Conservation (phyloP, 768 basidiomycete genomes). For the Rhodosporidiobolus odoratus region DNA sequence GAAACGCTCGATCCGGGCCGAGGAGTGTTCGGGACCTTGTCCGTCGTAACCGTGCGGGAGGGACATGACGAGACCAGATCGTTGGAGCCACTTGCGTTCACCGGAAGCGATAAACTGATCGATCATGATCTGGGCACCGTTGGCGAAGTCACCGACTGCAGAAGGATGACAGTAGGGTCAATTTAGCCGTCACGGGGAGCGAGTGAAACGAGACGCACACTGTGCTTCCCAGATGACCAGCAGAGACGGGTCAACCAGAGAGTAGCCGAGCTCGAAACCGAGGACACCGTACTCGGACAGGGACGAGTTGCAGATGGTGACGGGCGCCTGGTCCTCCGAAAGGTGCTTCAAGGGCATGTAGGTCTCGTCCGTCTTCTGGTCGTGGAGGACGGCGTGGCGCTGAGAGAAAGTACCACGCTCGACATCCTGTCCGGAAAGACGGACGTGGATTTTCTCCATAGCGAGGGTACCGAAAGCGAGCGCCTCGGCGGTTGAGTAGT, state of each 20-base stretch:
- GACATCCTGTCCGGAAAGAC: constrained; percentile 94
- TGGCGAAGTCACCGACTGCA: constrained; percentile 84
- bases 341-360: constrained; percentile 86
- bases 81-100: constrained; percentile 95
- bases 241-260: constrained; percentile 86
- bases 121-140: constrained; percentile 95
- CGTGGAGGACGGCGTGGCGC: constrained; percentile 92
- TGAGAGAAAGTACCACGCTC: constrained; percentile 99
- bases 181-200: neutral
- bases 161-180: neutral
- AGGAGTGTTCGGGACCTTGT: constrained; percentile 97
- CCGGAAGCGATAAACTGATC: constrained; percentile 98
- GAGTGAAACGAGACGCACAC: constrained; percentile 46
- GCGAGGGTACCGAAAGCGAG: constrained; percentile 91
- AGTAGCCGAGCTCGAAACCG: constrained; percentile 97
- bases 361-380: constrained; percentile 85
- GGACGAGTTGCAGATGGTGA: constrained; percentile 94
- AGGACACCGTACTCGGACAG: constrained; percentile 91
- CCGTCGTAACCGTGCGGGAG: constrained; percentile 85
- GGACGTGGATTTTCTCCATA: constrained; percentile 86
- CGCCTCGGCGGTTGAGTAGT: constrained; percentile 98
- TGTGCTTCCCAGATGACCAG: constrained; percentile 98
- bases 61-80: constrained; percentile 75
- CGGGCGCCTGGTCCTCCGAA: constrained; percentile 77
- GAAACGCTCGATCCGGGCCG: constrained; percentile 90